These are phyloP conservation scores for Chrysosporium keratinophilum DNA, from an alignment of 2,329 filamentous ascomycete genomes.

Conservation along the genomic window DNA sequence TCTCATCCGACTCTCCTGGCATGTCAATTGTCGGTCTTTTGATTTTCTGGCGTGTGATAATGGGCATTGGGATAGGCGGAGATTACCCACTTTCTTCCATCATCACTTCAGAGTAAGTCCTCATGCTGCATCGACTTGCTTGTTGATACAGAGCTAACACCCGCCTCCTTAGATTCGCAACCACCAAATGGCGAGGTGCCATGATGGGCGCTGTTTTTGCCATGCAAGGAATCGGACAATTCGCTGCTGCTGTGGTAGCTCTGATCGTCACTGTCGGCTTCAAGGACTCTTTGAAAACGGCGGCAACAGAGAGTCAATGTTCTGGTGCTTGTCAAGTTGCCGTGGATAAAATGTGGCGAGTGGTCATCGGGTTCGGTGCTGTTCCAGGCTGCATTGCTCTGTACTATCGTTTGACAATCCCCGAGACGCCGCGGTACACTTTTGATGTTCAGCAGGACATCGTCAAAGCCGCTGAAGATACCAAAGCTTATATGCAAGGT, in stretches of 20 bases:
- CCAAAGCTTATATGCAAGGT: slow-evolving; percentile 62
- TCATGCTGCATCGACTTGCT: neutral
- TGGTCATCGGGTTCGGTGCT: slow-evolving; percentile 69
- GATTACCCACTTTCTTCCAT: slow-evolving; percentile 75
- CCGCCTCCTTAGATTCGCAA: slow-evolving; percentile 52
- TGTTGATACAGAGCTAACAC: neutral
- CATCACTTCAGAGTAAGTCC: slow-evolving; percentile 62
- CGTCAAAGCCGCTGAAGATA: slow-evolving; percentile 61
- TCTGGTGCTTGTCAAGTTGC: slow-evolving; percentile 54
- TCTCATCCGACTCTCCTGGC: slow-evolving; percentile 53
- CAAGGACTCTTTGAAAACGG: slow-evolving; percentile 50
- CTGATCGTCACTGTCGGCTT: slow-evolving; percentile 64
- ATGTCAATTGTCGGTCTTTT: slow-evolving; percentile 47
- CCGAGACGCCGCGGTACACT: slow-evolving; percentile 79
- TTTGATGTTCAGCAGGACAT: slow-evolving; percentile 70
- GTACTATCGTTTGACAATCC: slow-evolving; percentile 78
- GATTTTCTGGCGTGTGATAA: slow-evolving; percentile 72
- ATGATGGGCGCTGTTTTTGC: slow-evolving; percentile 84
- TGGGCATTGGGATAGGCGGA: slow-evolving; percentile 70
- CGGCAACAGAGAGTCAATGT: slow-evolving; percentile 47
- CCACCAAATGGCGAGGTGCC: slow-evolving; percentile 71
- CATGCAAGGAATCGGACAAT: slow-evolving; percentile 77
- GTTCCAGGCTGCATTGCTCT: slow-evolving; percentile 71
- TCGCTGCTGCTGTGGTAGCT: slow-evolving; percentile 63
- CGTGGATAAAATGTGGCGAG: slow-evolving; percentile 81